phyloP scores from a whole-genome alignment of 139 green algal species.

The Micractinium conductrix region DNA sequence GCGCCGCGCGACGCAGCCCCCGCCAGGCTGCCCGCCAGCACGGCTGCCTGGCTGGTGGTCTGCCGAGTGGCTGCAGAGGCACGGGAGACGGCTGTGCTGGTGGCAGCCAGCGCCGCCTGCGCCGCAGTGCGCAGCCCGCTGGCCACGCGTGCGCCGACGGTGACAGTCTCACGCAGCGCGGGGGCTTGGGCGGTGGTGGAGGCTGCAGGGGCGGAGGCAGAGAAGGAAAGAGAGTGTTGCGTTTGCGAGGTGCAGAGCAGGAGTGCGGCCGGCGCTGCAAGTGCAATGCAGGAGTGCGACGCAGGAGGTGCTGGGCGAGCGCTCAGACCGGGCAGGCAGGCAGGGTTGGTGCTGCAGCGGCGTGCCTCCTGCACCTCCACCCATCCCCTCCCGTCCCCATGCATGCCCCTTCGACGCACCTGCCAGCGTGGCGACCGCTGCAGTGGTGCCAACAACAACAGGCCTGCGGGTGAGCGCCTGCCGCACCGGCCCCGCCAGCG shows the following conservation, averaged over 20 bases:
- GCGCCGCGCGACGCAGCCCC: slow-evolving; percentile 11
- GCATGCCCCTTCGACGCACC: not conserved
- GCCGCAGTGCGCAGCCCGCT: slow-evolving; percentile 25
- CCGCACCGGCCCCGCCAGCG: slow-evolving; percentile 7
- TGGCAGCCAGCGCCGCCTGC: slow-evolving; percentile 15
- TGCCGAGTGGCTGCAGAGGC: slow-evolving; percentile 9
- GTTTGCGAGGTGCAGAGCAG: no score
- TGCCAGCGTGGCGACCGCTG: slow-evolving; percentile 43
- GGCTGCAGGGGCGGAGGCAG: not conserved
- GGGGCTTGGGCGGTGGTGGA: not conserved
- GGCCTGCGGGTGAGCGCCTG: slow-evolving; percentile 36
- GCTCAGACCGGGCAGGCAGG: not conserved
- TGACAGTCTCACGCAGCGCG: slow-evolving; percentile 1
- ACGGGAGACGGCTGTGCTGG: slow-evolving; percentile 5
- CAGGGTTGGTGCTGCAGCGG: not conserved
- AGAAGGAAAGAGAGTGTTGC: not conserved
- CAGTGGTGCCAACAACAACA: slow-evolving; percentile 22
- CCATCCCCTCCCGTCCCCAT: not conserved
- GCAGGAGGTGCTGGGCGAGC: no score
- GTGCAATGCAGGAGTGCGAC: no score
- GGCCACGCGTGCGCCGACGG: slow-evolving; percentile 31
- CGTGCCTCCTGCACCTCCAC: not conserved
- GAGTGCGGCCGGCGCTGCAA: no score
- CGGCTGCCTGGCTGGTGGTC: slow-evolving; percentile 25
- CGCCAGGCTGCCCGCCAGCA: slow-evolving; percentile 27